Evolutionary conservation across 2,329 filamentous ascomycete genomes (phyloP).

Genomic region (Cladorrhinum sp.): DNA sequence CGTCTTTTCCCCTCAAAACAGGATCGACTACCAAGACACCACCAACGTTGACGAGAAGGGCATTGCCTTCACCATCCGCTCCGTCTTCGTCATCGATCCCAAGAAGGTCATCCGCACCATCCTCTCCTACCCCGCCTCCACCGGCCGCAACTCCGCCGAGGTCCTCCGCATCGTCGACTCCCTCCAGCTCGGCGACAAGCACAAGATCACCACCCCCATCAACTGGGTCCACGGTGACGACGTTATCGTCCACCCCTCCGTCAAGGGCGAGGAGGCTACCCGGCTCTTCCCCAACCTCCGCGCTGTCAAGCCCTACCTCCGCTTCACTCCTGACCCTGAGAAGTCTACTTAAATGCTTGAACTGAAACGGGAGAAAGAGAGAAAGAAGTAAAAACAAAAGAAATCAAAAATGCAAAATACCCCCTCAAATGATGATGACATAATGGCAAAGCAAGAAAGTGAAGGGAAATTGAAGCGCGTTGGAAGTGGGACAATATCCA

Average conservation of each 20-base stretch:
- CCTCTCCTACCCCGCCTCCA: slow-evolving; percentile 88
- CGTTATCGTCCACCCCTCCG: slow-evolving; percentile 82
- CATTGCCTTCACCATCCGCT: slow-evolving; percentile 90
- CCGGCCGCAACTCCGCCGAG: slow-evolving; percentile 78
- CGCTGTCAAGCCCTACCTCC: slow-evolving; percentile 68
- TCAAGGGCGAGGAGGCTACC: slow-evolving; percentile 82
- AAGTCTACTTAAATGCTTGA: slow-evolving; percentile 34
- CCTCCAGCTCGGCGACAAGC: slow-evolving; percentile 80
- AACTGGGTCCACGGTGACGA: slow-evolving; percentile 88
- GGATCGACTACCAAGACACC: slow-evolving; percentile 75
- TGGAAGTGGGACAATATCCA: not conserved
- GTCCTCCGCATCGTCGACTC: slow-evolving; percentile 76
- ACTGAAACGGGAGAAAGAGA: not conserved
- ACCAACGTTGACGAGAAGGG: slow-evolving; percentile 79
- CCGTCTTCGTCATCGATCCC: slow-evolving; percentile 92
- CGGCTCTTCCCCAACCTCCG: slow-evolving; percentile 78
- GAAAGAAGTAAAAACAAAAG: not conserved
- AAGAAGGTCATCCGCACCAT: slow-evolving; percentile 90
- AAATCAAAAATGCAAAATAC: not conserved
- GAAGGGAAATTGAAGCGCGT: not conserved
- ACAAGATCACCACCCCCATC: slow-evolving; percentile 83
- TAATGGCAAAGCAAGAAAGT: not conserved
- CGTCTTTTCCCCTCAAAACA: slow-evolving; percentile 31
- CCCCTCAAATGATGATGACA: not conserved
- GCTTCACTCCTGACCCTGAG: slow-evolving; percentile 66